Base-by-base conservation (phyloP, 129 eudicot genomes). In the Artemisia tridentata region DNA sequence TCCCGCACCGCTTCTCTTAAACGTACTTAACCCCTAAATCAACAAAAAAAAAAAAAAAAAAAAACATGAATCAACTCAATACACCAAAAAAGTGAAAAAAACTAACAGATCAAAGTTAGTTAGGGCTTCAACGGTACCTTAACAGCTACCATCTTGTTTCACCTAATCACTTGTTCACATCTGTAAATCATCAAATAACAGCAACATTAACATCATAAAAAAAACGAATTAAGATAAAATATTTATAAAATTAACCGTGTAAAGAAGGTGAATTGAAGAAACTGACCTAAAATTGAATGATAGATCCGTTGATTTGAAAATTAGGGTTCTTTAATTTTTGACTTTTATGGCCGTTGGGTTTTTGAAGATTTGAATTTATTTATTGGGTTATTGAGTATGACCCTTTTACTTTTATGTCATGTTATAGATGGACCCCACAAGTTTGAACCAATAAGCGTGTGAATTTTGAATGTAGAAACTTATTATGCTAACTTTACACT, bases 71-170 rank as follows among this genome's bases (percentile, higher is more conserved):
- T 56, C 23, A 11, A 67, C 59, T 56, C 8, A 27, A 46, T 19
- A 12, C 8, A 11, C 27, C 47, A 11, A 55, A 66, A 0, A 3
- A 43, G 0, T 57, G 47, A 51, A 11, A 55, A 66, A 0, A 3
- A 43, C 0, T 57, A 57, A 51, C 17, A 16, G 12, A 46, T 34
- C 48, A 17, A 49, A 62, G 0, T 7, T 27, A 17, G 25, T 61
- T 27, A 69, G 72, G 67, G 76, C 16, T 76, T 76, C 6, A 59
- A 50, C 1, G 38, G 65, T 70, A 77, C 81, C 71, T 77, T 77
- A 53, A 25, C 76, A 63, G 60, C 81, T 16, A 77, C 81, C 81
- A 77, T 77, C 27, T 41, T 58, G 50, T 21, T 43, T 77, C 76
- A 70, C 50, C 43, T 38, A 38, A 38, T 38, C 45, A 7, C 10